A percentile compares a stretch with the other conserved stretches of the same genome.
Evolutionary conservation across 2,329 filamentous ascomycete species (phyloP).

Genomic region (Amauroascus verrucosus): DNA sequence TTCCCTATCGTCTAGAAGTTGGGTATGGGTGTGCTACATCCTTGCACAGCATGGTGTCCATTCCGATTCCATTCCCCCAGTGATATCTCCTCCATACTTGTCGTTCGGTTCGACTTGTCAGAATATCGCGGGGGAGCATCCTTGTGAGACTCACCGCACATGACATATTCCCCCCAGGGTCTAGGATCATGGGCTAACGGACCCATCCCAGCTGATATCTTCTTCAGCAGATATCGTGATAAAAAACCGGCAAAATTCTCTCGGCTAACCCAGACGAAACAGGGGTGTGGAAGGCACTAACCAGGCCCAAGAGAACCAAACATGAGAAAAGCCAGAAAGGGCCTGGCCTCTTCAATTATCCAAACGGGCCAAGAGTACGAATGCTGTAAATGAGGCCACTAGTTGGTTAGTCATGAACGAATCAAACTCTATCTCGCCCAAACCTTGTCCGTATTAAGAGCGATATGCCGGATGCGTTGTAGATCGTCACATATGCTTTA

Average conservation of each 20-base stretch:
- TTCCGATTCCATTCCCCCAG: background rate
- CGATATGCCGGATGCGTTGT: constrained; percentile 6
- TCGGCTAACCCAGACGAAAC: constrained; percentile 1
- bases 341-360: background rate
- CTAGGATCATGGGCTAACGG: constrained; percentile 1
- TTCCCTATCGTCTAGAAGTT: background rate
- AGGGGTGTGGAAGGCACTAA: background rate
- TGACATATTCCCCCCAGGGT: constrained; percentile 7
- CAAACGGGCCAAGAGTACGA: background rate
- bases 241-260: background rate
- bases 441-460: constrained; percentile 9
- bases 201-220: constrained; percentile 5
- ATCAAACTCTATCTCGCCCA: constrained; percentile 3
- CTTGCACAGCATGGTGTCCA: background rate
- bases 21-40: constrained; percentile 1
- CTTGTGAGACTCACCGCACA: constrained; percentile 2
- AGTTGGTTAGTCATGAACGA: background rate
- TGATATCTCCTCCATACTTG: background rate
- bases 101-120: constrained; percentile 8
- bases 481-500: constrained; percentile 11
- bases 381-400: background rate
- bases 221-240: background rate
- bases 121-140: constrained; percentile 5
- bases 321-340: background rate
- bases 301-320: background rate